These are phyloP conservation scores for Xylariaceae sp. DNA, from an alignment of 2,329 filamentous ascomycete genomes.

Conservation along the genomic window DNA sequence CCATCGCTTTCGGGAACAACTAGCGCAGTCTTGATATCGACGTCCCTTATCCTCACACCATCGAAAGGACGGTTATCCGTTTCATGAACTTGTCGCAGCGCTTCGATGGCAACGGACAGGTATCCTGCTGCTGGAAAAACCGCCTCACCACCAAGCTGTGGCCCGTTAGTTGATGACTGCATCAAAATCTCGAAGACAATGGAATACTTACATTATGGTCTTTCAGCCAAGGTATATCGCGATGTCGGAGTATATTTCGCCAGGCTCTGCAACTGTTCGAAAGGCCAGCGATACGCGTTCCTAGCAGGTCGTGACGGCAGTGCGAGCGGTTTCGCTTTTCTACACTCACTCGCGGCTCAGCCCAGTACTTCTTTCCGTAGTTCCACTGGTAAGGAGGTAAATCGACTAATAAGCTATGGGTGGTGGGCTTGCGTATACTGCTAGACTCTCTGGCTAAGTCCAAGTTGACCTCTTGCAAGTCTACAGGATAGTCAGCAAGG, in stretches of 20 bases:
- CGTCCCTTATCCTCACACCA: slow-evolving; percentile 26
- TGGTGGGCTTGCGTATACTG: slow-evolving; percentile 11
- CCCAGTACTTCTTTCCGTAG: slow-evolving; percentile 31
- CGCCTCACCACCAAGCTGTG: slow-evolving; percentile 37
- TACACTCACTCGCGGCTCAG: slow-evolving; percentile 28
- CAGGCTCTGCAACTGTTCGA: slow-evolving; percentile 33
- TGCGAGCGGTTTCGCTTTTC: slow-evolving; percentile 20
- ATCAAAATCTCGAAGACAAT: background rate
- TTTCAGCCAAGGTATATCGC: slow-evolving; percentile 46
- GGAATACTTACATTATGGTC: slow-evolving; percentile 41
- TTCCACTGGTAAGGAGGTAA: slow-evolving; percentile 37
- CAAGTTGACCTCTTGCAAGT: slow-evolving; percentile 26
- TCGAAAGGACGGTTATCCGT: background rate
- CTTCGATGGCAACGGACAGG: slow-evolving; percentile 47
- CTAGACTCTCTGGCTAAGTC: slow-evolving; percentile 1
- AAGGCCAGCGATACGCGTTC: slow-evolving; percentile 16
- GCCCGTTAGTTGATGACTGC: slow-evolving; percentile 1
- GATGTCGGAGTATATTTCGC: slow-evolving; percentile 45
- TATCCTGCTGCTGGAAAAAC: slow-evolving; percentile 48
- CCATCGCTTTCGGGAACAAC: slow-evolving; percentile 33
- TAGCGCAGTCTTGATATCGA: slow-evolving; percentile 36
- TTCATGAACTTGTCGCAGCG: slow-evolving; percentile 38
- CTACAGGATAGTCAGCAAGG: slow-evolving; percentile 27
- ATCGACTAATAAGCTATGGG: slow-evolving; percentile 26
- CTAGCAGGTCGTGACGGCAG: slow-evolving; percentile 30